A percentile compares a stretch with the other conserved stretches of the same genome.
These are phyloP conservation scores for Echinochloa phyllopogon DNA, from an alignment of 176 grass and related monocot species.

Conservation along the genomic window DNA sequence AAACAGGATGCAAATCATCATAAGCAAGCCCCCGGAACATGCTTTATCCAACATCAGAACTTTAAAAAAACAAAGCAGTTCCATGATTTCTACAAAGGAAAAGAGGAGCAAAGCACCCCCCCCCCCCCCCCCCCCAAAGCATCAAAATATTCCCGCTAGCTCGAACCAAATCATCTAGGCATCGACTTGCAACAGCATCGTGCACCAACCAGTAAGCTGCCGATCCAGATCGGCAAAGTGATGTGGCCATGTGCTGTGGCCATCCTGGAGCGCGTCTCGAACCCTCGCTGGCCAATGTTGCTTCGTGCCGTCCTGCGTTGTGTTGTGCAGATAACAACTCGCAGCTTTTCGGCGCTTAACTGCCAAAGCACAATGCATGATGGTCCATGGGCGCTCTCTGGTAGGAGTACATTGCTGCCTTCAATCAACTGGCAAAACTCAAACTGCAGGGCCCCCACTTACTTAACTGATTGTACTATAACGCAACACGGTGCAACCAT, in stretches of 20 bases:
- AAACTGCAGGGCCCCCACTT: constrained; percentile 17
- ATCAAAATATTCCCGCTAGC: constrained; percentile 34
- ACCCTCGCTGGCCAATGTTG: not conserved
- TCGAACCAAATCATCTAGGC: constrained; percentile 20
- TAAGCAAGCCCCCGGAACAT: constrained; percentile 3
- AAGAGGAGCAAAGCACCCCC: not conserved
- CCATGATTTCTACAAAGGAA: constrained; percentile 5
- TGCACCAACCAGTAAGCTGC: not conserved
- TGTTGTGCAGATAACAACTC: constrained; percentile 5
- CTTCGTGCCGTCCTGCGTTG: not conserved
- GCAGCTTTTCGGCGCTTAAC: constrained; percentile 47
- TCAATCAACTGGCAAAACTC: constrained; percentile 24
- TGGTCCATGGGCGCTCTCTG: constrained; percentile 7
- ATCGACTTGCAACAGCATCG: constrained; percentile 22
- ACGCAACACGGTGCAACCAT: constrained; percentile 5
- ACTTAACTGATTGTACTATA: constrained; percentile 1
- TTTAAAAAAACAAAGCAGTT: constrained; percentile 7
- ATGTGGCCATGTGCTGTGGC: not conserved
- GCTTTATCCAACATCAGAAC: not conserved
- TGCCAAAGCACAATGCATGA: constrained; percentile 30
- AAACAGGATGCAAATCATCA: not conserved
- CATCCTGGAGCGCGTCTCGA: not conserved
- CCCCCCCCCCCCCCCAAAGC: too few species aligned
- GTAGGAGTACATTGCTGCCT: not conserved
- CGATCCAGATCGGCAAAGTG: constrained; percentile 18